A percentile compares a stretch with the other conserved stretches of the same genome.
Evolutionary conservation across 176 grass and related monocot species (phyloP).

Genomic region (Pharus latifolius): DNA sequence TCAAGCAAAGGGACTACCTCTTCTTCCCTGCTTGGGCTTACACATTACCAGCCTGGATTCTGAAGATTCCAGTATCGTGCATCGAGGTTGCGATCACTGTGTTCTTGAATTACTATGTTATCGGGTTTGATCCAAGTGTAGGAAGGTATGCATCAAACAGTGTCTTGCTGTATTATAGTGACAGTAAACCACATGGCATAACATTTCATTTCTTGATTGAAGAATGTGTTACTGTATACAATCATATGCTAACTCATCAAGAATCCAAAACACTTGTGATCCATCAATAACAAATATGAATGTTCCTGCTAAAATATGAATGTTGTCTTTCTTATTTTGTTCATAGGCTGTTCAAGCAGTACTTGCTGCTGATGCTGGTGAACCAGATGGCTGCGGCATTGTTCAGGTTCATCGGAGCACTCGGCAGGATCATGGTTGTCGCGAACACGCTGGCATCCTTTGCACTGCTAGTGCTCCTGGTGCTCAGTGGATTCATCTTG

Average conservation of each 20-base stretch:
- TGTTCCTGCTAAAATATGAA: not conserved
- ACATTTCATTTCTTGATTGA: too few species aligned
- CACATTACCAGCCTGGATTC: constrained; percentile 54
- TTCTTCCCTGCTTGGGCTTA: constrained; percentile 71
- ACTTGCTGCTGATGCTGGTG: constrained; percentile 38
- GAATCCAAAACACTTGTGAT: too few species aligned
- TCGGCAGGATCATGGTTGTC: constrained; percentile 48
- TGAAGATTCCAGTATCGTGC: constrained; percentile 56
- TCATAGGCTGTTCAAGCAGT: constrained; percentile 51
- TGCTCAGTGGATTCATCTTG: constrained; percentile 52
- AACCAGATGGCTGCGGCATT: constrained; percentile 57
- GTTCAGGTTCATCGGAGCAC: constrained; percentile 43
- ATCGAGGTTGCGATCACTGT: constrained; percentile 53
- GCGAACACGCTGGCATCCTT: constrained; percentile 59
- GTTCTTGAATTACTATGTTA: constrained; percentile 61
- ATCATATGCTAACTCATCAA: too few species aligned
- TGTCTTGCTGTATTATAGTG: not conserved
- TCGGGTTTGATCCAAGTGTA: constrained; percentile 52
- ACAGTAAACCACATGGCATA: too few species aligned
- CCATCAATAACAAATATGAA: not conserved
- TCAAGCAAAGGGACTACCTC: constrained; percentile 63
- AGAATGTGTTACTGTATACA: too few species aligned
- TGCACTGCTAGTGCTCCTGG: constrained; percentile 36
- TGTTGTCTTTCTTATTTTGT: not conserved
- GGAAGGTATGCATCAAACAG: constrained; percentile 38